These are phyloP conservation scores for Davidsoniella eucalypti DNA, from an alignment of 2,329 filamentous ascomycete genomes.

Conservation along the genomic window DNA sequence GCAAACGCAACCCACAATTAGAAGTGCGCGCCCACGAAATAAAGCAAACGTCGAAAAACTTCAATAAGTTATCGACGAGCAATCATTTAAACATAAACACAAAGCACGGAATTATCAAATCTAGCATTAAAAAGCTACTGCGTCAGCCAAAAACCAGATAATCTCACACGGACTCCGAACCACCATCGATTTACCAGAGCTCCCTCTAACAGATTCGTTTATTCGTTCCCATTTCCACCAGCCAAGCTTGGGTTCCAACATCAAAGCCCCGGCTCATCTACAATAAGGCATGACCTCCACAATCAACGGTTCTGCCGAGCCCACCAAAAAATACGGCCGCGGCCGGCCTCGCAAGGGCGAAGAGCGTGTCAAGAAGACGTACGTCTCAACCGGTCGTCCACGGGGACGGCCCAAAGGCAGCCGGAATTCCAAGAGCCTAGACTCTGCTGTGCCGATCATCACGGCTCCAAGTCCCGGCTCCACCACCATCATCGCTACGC, in stretches of 20 bases:
- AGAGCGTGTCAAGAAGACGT: conserved; percentile 24
- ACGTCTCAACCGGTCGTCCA: conserved; percentile 23
- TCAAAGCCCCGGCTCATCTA: neutral
- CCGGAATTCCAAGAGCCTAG: conserved; percentile 16
- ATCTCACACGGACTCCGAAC: neutral
- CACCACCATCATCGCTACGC: neutral
- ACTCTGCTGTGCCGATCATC: neutral
- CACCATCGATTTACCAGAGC: neutral
- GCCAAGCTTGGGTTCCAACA: neutral
- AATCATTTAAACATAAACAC: neutral
- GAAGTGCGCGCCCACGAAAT: no score
- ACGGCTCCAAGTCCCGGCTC: neutral
- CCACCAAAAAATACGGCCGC: conserved; percentile 18
- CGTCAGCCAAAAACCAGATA: neutral
- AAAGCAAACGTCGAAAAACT: neutral
- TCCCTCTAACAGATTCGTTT: neutral
- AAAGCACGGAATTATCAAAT: no score
- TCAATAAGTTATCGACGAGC: neutral
- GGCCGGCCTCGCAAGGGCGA: conserved; percentile 26
- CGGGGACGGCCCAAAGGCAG: conserved; percentile 28
- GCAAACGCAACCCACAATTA: no score
- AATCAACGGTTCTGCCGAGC: conserved; percentile 10
- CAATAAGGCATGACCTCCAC: conserved; percentile 14
- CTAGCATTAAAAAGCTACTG: neutral
- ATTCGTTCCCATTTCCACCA: neutral